Evolutionary conservation across 805 yeast genomes (phyloP), one percentile per base, ranked within the genome.

Genomic region (Scheffersomyces ergatensis): DNA sequence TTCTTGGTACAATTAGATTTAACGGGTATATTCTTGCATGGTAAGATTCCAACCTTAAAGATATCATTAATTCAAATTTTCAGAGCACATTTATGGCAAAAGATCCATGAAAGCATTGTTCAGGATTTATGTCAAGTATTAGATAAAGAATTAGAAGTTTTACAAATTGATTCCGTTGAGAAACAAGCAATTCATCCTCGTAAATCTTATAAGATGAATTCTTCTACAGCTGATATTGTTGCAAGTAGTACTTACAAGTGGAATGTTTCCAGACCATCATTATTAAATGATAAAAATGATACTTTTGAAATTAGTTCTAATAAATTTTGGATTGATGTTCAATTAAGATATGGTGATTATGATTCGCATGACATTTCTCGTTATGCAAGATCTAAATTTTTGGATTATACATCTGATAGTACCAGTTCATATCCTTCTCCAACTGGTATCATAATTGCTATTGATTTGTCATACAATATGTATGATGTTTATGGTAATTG

Each of bases 1-100:
- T 93, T 93, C 68, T 72, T 90, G 55, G 99, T 93, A 21, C 99
- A 93, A 60, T 72, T 93, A 34, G 99, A 93, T 63, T 70, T 93
- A 56, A 93, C 99, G 0, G 99, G 99, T 54, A 92, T 93, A 21
- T 93, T 93, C 62, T 70, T 93, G 37, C 99, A 93, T 58, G 99
- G 99, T 51, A 93, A 93, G 62, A 93, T 93, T 48, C 99, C 99
- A 6, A 93, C 99, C 0, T 70, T 93, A 56, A 93, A 93, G 62
- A 93, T 93, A 21, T 92, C 99, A 0, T 73, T 92, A 47, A 90
- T 93, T 59, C 99, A 93, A 60, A 89, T 93, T 3, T 93, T 93
- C 76, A 75, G 99, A 42, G 98, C 99, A 0, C 99, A 93, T 70
- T 76, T 93, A 55, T 93, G 99, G 99, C 99, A 93, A 60, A 93